Evolutionary conservation across 768 basidiomycete genomes (phyloP).

Genomic region (Rhizopogon vinicolor): DNA sequence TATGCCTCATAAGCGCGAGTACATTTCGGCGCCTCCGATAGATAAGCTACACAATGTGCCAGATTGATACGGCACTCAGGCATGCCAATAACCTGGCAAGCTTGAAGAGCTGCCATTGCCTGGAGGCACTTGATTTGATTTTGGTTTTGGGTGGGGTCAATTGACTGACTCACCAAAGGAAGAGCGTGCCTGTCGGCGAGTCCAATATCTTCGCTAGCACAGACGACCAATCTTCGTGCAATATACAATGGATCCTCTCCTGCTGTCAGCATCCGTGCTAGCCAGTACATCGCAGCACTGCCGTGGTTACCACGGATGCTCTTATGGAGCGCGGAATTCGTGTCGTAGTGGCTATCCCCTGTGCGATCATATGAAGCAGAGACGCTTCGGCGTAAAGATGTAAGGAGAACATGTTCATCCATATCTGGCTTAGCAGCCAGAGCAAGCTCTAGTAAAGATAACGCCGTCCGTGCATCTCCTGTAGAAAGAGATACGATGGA

Average conservation of each 20-base stretch:
- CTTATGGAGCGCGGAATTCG: constrained; percentile 85
- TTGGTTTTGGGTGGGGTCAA: constrained; percentile 5
- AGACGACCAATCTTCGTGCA: constrained; percentile 68
- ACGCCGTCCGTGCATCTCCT: constrained; percentile 75
- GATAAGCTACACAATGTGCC: constrained; percentile 72
- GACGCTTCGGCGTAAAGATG: constrained; percentile 56
- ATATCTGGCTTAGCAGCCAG: constrained; percentile 38
- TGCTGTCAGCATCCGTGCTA: constrained; percentile 76
- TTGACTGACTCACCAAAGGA: constrained; percentile 47
- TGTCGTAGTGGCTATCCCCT: constrained; percentile 74
- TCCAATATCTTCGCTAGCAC: constrained; percentile 85
- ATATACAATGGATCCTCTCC: constrained; percentile 82
- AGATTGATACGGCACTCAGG: constrained; percentile 78
- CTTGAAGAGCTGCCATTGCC: constrained; percentile 60
- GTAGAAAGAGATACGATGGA: constrained; percentile 49
- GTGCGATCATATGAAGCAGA: constrained; percentile 68
- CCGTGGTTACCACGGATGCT: constrained; percentile 73
- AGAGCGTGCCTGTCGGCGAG: constrained; percentile 75
- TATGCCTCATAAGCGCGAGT: constrained; percentile 80
- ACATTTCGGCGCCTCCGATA: constrained; percentile 80
- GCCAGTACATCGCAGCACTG: constrained; percentile 82
- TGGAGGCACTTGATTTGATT: constrained; percentile 15
- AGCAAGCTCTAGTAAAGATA: constrained; percentile 72
- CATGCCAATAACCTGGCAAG: constrained; percentile 73
- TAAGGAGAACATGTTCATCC: constrained; percentile 47